A percentile compares a stretch with the other conserved stretches of the same genome.
Evolutionary conservation across 2,329 filamentous ascomycete genomes (phyloP).

Genomic region (Zymoseptoria brevis): DNA sequence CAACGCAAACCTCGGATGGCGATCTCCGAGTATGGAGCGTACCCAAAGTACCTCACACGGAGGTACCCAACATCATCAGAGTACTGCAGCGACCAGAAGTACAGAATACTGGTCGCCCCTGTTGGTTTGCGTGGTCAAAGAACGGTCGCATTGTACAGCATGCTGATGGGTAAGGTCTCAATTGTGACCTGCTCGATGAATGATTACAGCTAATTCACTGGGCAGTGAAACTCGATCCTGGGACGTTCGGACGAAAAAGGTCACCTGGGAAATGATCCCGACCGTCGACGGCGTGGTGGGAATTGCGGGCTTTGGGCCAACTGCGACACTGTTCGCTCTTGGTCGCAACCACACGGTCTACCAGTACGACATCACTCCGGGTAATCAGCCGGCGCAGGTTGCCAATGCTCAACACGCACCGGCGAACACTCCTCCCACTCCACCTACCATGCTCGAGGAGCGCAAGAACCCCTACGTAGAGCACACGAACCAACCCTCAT

Average conservation of each 20-base stretch:
- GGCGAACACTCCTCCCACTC: constrained; percentile 68
- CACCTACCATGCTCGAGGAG: constrained; percentile 40
- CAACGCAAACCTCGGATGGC: constrained; percentile 82
- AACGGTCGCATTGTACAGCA: constrained; percentile 93
- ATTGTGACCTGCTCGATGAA: too few relatives aligned
- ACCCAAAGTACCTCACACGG: constrained; percentile 68
- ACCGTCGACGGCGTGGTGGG: constrained; percentile 75
- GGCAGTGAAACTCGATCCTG: constrained; percentile 76
- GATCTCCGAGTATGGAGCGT: constrained; percentile 96
- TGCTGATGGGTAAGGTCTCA: constrained; percentile 56
- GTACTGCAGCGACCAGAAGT: constrained; percentile 59
- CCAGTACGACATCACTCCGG: constrained; percentile 67
- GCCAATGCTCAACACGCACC: constrained; percentile 67
- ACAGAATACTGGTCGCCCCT: too few relatives aligned
- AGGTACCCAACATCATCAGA: constrained; percentile 73
- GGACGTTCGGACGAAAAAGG: constrained; percentile 97
- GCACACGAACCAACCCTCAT: too few relatives aligned
- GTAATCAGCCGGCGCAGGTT: too few relatives aligned
- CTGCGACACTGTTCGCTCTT: constrained; percentile 84
- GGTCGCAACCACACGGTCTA: constrained; percentile 83
- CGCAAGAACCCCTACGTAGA: too few relatives aligned
- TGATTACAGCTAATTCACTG: too few relatives aligned
- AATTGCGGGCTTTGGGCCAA: constrained; percentile 80
- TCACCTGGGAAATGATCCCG: constrained; percentile 81
- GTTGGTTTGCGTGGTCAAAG: constrained; percentile 96